Evolutionary conservation across 805 yeast species (phyloP).

Genomic region (Kuraishia hungarica): DNA sequence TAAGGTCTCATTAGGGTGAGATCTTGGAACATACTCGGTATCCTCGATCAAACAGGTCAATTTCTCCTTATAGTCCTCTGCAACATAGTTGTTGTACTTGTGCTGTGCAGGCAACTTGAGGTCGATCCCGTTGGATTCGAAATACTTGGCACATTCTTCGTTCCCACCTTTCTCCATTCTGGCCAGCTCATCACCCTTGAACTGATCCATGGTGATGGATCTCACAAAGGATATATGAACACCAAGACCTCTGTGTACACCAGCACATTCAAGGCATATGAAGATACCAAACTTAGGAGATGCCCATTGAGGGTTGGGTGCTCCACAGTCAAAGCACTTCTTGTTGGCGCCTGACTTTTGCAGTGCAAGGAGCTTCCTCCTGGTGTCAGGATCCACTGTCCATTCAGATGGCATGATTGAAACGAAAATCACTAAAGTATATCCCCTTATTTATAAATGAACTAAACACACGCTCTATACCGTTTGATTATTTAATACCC

Average conservation of each 20-base stretch:
- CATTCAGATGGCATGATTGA: conserved; percentile 44
- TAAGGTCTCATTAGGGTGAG: conserved; percentile 40
- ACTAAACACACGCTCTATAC: too few species aligned
- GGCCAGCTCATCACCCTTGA: conserved; percentile 83
- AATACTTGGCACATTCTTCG: conserved; percentile 59
- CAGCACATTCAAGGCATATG: conserved; percentile 97
- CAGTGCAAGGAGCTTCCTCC: conserved; percentile 65
- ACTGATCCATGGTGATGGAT: conserved; percentile 97
- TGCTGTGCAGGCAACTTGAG: conserved; percentile 50
- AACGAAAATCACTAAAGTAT: neutral
- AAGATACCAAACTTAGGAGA: conserved; percentile 97
- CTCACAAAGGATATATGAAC: conserved; percentile 96
- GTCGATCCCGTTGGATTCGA: conserved; percentile 66
- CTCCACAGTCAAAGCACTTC: conserved; percentile 87
- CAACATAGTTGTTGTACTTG: conserved; percentile 84
- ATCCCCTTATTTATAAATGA: too few species aligned
- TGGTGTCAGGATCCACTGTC: conserved; percentile 92
- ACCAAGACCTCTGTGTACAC: conserved; percentile 90
- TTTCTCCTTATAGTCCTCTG: conserved; percentile 88
- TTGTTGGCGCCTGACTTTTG: conserved; percentile 81
- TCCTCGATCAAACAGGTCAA: conserved; percentile 73
- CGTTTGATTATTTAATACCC: too few species aligned
- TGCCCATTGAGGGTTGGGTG: conserved; percentile 99
- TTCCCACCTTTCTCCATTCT: conserved; percentile 96
- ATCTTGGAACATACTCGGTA: conserved; percentile 55